phyloP scores from a whole-genome alignment of 2,329 filamentous ascomycete species.

The Fusarium napiforme region DNA sequence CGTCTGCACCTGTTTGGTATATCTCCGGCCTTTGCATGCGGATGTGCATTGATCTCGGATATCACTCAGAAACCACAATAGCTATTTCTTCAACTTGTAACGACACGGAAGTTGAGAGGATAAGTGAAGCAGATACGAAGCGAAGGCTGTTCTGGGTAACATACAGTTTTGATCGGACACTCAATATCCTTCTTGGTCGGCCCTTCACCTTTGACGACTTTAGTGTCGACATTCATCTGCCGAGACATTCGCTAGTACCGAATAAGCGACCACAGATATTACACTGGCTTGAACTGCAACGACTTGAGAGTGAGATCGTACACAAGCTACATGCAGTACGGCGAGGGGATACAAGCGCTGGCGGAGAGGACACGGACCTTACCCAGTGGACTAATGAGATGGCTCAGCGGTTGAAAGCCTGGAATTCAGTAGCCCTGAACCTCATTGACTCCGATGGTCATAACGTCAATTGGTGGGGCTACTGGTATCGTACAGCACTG shows the following conservation, averaged over 20 bases:
- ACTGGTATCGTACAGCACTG: conserved; percentile 7
- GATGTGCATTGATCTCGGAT: conserved; percentile 17
- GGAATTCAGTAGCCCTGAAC: background rate
- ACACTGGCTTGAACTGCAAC: conserved; percentile 13
- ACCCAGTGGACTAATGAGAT: background rate
- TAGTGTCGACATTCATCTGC: background rate
- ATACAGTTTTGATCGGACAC: conserved; percentile 3
- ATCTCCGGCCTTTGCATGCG: conserved; percentile 16
- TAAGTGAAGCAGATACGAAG: background rate
- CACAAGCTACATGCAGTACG: background rate
- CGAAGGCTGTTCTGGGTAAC: conserved; percentile 13
- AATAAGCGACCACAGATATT: background rate
- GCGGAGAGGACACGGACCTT: background rate
- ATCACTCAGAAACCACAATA: conserved; percentile 10
- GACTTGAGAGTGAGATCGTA: conserved; percentile 1
- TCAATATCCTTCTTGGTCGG: conserved; percentile 6
- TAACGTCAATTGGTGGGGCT: conserved; percentile 17
- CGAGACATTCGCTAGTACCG: background rate
- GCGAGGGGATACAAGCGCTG: background rate
- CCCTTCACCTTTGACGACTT: conserved; percentile 16
- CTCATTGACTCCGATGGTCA: background rate
- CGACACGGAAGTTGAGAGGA: fast-evolving
- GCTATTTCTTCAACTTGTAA: background rate
- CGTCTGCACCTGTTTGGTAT: conserved; percentile 12
- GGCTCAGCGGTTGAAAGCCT: background rate